phyloP scores from a whole-genome alignment of 2,329 filamentous ascomycete species.

The Aspergillus puulaauensis region DNA sequence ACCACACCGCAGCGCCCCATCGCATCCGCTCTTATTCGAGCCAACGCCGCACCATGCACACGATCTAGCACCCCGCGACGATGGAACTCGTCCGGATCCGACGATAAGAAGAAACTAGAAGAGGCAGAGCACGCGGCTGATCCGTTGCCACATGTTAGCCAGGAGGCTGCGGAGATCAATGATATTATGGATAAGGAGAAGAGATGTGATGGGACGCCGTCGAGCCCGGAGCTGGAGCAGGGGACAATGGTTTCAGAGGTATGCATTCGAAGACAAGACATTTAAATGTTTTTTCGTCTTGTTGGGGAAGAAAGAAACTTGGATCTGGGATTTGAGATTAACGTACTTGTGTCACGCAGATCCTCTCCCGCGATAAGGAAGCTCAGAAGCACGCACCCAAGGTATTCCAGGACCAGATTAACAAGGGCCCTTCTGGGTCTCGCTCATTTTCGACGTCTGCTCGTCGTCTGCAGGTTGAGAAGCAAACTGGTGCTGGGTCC shows the following conservation, averaged over 20 bases:
- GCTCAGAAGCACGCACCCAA: conserved; percentile 63
- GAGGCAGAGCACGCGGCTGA: conserved; percentile 48
- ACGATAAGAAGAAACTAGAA: conserved; percentile 26
- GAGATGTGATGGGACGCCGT: conserved; percentile 42
- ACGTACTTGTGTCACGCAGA: conserved; percentile 41
- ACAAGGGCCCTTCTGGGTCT: conserved; percentile 35
- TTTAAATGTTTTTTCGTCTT: no score
- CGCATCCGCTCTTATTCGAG: conserved; percentile 21
- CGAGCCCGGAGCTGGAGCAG: conserved; percentile 60
- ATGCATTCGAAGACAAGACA: neutral
- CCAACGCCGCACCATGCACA: conserved; percentile 21
- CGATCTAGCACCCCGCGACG: conserved; percentile 25
- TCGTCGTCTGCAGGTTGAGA: conserved; percentile 36
- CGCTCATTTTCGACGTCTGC: conserved; percentile 60
- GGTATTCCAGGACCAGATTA: conserved; percentile 60
- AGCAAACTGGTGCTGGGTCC: neutral
- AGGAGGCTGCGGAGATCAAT: conserved; percentile 63
- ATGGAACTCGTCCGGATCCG: conserved; percentile 36
- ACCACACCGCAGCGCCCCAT: conserved; percentile 24
- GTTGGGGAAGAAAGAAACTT: no score
- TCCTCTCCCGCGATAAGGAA: conserved; percentile 63
- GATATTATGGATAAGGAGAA: conserved; percentile 52
- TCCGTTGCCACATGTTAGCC: conserved; percentile 59
- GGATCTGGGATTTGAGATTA: neutral
- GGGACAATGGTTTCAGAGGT: conserved; percentile 68